Base-by-base conservation (phyloP, 148 eudicot genomes). In the Suaeda aralocaspica region DNA sequence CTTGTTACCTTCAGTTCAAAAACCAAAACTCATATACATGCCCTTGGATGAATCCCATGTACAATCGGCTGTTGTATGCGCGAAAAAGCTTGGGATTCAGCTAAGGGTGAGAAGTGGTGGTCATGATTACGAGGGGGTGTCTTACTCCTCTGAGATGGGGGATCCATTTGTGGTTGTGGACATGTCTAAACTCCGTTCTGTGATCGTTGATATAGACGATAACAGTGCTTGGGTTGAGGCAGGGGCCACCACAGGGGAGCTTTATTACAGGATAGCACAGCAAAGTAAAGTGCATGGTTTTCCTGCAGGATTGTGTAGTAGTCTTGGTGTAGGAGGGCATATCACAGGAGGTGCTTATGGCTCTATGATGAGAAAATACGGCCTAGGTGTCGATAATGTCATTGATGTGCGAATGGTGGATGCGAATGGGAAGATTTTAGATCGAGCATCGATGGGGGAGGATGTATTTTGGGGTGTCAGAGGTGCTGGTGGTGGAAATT, bases 401-500 rank as follows among this genome's bases (percentile, higher is more conserved):
- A 56, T 82, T 9, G 85, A 84, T 69, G 87, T 79, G 5, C 46
- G 71, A 22, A 28, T 84, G 2, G 74, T 84, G 21, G 83, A 79
- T 48, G 74, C 69, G 0, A 61, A 77, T 16, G 83, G 87, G 11
- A 44, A 51, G 42, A 70, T 84, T 28, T 36, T 82, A 0, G 79
- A 82, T 30, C 42, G 85, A 13, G 16, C 49, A n/a, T 12, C 75
- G 6, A 84, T 84, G 87, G 87, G 87, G 34, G 84, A 84, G 66
- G 84, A 84, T 53, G 18, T 84, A 46, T 84, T 84, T 72, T 84
- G 84, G 87, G 87, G 85, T 1, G 51, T 84, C 1, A 74, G 83
- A 68, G 87, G 87, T 9, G 81, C 81, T 28, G 87, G 83, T 18
- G 85, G 79, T 19, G 79, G 82, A 19, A 84, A 81, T 64, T 82